phyloP scores from a whole-genome alignment of 768 basidiomycete genomes.

The Lactifluus piperatus region DNA sequence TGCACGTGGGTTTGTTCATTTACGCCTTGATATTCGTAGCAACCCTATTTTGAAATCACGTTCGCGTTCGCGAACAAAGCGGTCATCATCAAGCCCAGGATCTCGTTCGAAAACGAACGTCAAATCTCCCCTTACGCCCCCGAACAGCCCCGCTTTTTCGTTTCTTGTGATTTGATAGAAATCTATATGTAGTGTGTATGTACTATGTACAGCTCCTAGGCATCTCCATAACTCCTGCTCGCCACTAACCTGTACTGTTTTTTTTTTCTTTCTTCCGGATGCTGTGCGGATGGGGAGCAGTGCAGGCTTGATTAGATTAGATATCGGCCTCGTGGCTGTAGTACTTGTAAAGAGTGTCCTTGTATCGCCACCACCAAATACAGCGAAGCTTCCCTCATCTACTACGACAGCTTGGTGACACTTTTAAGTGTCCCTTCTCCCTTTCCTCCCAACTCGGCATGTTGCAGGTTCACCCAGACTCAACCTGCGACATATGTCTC shows the following conservation, averaged over 20 bases:
- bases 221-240: neutral
- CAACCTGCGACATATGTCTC: constrained; percentile 70
- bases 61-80: constrained; percentile 12
- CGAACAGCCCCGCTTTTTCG: constrained; percentile 16
- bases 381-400: constrained; percentile 3
- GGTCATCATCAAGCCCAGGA: neutral
- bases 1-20: constrained; percentile 14
- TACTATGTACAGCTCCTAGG: neutral
- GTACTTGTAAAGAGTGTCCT: neutral
- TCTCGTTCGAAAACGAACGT: constrained; percentile 13
- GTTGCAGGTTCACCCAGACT: constrained; percentile 61
- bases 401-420: neutral
- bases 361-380: constrained; percentile 14
- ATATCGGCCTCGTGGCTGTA: constrained; percentile 4
- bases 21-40: constrained; percentile 1
- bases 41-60: constrained; percentile 14
- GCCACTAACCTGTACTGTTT: neutral
- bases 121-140: constrained; percentile 6
- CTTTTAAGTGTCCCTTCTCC: neutral
- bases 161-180: constrained; percentile 2
- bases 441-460: constrained; percentile 23
- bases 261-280: neutral
- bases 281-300: neutral
- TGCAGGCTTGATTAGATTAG: constrained; percentile 5
- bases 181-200: neutral